These are phyloP conservation scores for Chiua virens DNA, from an alignment of 768 basidiomycete genomes.

Conservation along the genomic window DNA sequence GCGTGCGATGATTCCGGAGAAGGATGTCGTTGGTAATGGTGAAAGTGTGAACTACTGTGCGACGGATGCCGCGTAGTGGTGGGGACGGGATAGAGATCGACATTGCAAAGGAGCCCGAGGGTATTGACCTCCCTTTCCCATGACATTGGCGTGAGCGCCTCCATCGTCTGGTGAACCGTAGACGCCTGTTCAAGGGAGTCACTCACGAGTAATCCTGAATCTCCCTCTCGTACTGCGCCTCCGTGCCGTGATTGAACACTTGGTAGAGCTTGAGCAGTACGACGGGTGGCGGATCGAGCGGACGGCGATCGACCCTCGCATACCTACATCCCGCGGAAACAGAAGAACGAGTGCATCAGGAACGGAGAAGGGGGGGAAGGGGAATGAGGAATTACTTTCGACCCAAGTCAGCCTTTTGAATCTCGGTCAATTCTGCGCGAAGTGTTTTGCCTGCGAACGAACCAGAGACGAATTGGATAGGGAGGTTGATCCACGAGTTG, in stretches of 20 bases:
- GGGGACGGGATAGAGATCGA: conserved; percentile 71
- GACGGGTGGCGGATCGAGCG: conserved; percentile 67
- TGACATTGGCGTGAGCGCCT: conserved; percentile 4
- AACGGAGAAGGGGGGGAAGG: not conserved
- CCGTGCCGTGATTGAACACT: conserved; percentile 40
- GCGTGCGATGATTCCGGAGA: conserved; percentile 6
- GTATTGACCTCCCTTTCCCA: conserved; percentile 54
- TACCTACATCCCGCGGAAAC: conserved; percentile 37
- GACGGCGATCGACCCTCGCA: conserved; percentile 62
- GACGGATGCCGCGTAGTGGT: conserved; percentile 13
- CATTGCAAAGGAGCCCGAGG: conserved; percentile 73
- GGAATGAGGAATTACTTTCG: conserved; percentile 49
- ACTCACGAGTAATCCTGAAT: conserved; percentile 50
- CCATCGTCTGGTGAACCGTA: not conserved
- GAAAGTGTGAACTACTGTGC: conserved; percentile 7
- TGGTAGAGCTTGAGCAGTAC: conserved; percentile 53
- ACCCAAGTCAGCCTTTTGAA: conserved; percentile 67
- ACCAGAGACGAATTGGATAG: conserved; percentile 57
- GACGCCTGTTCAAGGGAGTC: not conserved
- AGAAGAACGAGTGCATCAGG: not conserved
- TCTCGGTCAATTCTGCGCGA: conserved; percentile 54
- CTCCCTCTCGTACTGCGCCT: conserved; percentile 46
- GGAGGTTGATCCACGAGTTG: conserved; percentile 32
- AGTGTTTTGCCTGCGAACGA: conserved; percentile 59
- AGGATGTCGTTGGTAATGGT: not conserved